Evolutionary conservation across 2,329 filamentous ascomycete species (phyloP), one percentile per base, ranked within the genome.

Genomic region (Alternaria conjuncta): DNA sequence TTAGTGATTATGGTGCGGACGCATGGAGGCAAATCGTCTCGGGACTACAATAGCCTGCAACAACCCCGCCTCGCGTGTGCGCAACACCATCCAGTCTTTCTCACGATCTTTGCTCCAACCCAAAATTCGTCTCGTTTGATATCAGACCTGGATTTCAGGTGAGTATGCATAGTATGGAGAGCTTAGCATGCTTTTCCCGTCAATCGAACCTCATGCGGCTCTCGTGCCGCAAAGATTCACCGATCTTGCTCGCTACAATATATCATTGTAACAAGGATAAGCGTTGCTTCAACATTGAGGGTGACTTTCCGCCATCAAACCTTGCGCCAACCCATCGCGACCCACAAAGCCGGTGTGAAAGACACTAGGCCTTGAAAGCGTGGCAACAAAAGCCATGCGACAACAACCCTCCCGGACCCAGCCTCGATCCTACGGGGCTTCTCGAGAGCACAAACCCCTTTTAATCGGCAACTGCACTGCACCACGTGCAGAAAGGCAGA

Each of bases 51-150:
- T 70, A 73, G 63, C 53, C 61, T 61, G 54, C 64, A 54, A 54
- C 56, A 46, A 71, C 72, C 71, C 72, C 72, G 67, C 72, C 62
- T 69, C 71, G 71, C 72, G 71, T 66, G 63, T 63, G 60, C 66
- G 53, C 53, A 51, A 46, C 44, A 50, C 25, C 50, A 54, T 55
- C 57, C 55, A 26, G 60, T 43, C 30, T 26, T 44, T 59, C 44
- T 50, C 49, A 36, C 57, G 28, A 36, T 57, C 45, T n/a, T 55
- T 43, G 5, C 20, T 18, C 26, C 36, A 15, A 50, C 60, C 10
- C 11, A 12, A 41, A 6, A n/a, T 47, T 18, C 41, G 12, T 51
- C 18, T 9, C 25, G 49, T 47, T 13, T 54, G 15, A 28, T 6
- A 56, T 23, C 53, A 41, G 20, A 57, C 23, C n/a, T 46, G 12